Conservation (phyloP, 257 asterid genomes). For the Fraxinus cuspidata region DNA sequence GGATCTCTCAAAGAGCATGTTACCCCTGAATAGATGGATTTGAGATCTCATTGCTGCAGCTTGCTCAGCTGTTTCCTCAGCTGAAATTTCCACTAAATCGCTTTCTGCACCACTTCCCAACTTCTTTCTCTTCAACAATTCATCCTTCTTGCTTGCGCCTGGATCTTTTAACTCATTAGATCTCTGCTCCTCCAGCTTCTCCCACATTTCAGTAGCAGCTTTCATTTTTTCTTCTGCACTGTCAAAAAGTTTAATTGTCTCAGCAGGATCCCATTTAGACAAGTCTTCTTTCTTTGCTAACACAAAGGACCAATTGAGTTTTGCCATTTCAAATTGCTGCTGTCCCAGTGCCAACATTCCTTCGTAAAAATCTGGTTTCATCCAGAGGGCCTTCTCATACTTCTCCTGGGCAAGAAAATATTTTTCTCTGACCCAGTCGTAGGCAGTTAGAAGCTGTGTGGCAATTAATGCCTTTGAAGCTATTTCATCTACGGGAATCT, state of each 20-base stretch:
- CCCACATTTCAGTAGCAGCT: conserved; percentile 93
- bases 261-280: conserved; percentile 75
- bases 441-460: conserved; percentile 74
- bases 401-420: conserved; percentile 73
- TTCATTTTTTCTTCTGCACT: conserved; percentile 85
- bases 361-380: conserved; percentile 83
- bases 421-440: conserved; percentile 84
- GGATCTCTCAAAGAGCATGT: conserved; percentile 90
- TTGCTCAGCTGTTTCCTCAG: conserved; percentile 82
- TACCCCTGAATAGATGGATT: conserved; percentile 89
- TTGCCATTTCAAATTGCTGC: conserved; percentile 96
- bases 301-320: conserved; percentile 89
- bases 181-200: conserved; percentile 94
- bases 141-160: conserved; percentile 65
- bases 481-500: conserved; percentile 81
- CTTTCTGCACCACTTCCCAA: conserved; percentile 46
- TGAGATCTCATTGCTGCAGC: conserved; percentile 89
- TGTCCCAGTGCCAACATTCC: conserved; percentile 85
- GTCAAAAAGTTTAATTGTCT: conserved; percentile 71
- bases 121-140: conserved; percentile 58
- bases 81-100: conserved; percentile 55
- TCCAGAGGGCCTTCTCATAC: conserved; percentile 73
- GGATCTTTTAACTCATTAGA: conserved; percentile 66
- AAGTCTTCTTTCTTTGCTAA: conserved; percentile 77
- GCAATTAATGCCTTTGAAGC: conserved; percentile 65